These are phyloP conservation scores for Liquidambar formosana DNA, from an alignment of 164 flowering plant species.

Conservation along the genomic window DNA sequence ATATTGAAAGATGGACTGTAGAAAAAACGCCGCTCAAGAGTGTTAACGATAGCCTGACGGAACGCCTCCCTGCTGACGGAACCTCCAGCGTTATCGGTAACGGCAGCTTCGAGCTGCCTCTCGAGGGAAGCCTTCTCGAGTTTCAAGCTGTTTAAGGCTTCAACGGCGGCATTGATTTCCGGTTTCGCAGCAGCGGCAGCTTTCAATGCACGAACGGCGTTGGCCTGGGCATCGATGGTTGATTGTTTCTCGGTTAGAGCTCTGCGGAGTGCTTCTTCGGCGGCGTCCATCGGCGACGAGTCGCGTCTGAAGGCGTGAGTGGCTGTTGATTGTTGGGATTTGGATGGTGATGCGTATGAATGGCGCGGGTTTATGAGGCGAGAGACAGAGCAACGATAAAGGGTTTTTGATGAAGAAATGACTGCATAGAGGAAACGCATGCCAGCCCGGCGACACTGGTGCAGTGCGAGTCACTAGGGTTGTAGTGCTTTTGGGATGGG, in stretches of 20 bases:
- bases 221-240: conserved; percentile 47
- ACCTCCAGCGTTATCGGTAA: conserved; percentile 14
- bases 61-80: conserved; percentile 57
- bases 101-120: conserved; percentile 38
- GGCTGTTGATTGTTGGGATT: conserved; percentile 3
- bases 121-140: conserved; percentile 48
- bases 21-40: conserved; percentile 82
- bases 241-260: conserved; percentile 49
- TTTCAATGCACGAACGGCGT: conserved; percentile 53
- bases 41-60: conserved; percentile 67
- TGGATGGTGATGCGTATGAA: not conserved
- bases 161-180: conserved; percentile 53
- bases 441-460: not conserved
- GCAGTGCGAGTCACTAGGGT: not conserved
- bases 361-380: not conserved
- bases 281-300: conserved; percentile 9
- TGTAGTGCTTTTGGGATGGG: no score
- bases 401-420: not conserved
- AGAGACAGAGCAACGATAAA: not conserved
- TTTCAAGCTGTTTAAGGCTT: conserved; percentile 48
- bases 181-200: conserved; percentile 34
- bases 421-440: not conserved
- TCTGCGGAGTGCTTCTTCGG: conserved; percentile 49
- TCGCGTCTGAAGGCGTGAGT: no score
- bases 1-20: conserved; percentile 90